Evolutionary conservation across 106 monocot genomes (phyloP), one percentile per base, ranked within the genome.

Genomic region (Dioscorea zingiberensis): DNA sequence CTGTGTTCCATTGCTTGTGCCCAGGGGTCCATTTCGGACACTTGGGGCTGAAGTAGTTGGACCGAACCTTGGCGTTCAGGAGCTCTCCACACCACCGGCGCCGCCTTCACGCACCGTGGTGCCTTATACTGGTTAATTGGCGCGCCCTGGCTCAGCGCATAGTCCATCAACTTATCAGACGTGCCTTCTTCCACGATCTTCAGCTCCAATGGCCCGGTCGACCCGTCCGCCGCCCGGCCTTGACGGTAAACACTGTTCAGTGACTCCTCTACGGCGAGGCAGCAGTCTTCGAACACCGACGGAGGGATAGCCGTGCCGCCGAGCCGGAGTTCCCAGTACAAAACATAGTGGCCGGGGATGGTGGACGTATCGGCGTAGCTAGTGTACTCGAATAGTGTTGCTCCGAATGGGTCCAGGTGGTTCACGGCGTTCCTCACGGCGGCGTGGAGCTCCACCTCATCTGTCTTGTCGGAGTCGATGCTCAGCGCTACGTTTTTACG

Each of bases 91-190:
- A 86, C 72, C 25, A 80, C 44, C 17, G 76, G 76, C 23, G 55
- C 70, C 6, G 68, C 46, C 56, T 79, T 73, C 54, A 94, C 78
- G 64, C 93, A 94, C 22, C 93, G 66, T 21, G 93, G 93, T 8
- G 89, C 84, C 77, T 94, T 94, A 79, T 94, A 94, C 75, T 94
- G 93, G 71, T 94, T 94, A 25, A 94, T 89, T 3, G 86, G 86
- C 4, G 86, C 83, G 4, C 93, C 93, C 54, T 65, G 78, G 74
- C 77, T 77, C 12, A 94, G 19, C 11, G 86, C 81, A 62, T 74
- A 89, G 68, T 94, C 93, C 93, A 94, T 94, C 29, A 94, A 74
- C 67, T 77, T 79, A 25, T 94, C 89, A 32, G 89, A 94, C 16
- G 81, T 84, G 23, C 93, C 89, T 24, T 81, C 89, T 63, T 84